These are phyloP conservation scores for Rostrohypoxylon terebratum DNA, from an alignment of 495 filamentous ascomycete species.

Conservation along the genomic window DNA sequence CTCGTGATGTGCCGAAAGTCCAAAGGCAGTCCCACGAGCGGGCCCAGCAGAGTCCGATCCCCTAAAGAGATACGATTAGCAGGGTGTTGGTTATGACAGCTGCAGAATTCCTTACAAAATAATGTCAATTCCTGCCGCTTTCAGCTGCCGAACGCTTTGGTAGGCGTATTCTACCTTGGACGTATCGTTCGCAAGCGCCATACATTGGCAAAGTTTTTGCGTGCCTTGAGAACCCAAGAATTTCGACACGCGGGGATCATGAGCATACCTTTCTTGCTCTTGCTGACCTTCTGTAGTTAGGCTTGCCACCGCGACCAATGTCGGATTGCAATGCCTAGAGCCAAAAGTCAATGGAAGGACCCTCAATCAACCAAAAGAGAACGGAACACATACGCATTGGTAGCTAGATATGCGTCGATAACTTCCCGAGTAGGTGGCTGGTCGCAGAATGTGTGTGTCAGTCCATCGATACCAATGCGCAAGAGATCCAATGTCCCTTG, in stretches of 20 bases:
- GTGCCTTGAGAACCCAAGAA: slow-evolving; percentile 5
- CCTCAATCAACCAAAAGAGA: background rate
- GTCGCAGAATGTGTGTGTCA: slow-evolving; percentile 37
- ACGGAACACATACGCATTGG: slow-evolving; percentile 28
- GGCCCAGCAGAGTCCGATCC: slow-evolving; percentile 41
- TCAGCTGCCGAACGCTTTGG: slow-evolving; percentile 29
- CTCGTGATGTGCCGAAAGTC: slow-evolving; percentile 32
- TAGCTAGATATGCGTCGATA: slow-evolving; percentile 29
- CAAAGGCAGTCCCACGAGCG: slow-evolving; percentile 30
- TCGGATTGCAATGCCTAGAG: slow-evolving; percentile 33
- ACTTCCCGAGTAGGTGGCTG: slow-evolving; percentile 25
- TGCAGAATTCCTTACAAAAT: slow-evolving; percentile 19
- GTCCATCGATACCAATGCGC: slow-evolving; percentile 26
- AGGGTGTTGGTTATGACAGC: background rate
- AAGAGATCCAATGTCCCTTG: slow-evolving; percentile 37
- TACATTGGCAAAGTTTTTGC: slow-evolving; percentile 20
- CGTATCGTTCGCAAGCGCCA: slow-evolving; percentile 12
- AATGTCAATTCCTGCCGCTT: slow-evolving; percentile 29
- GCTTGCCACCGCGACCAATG: slow-evolving; percentile 24
- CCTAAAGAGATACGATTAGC: background rate
- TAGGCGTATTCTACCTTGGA: slow-evolving; percentile 35
- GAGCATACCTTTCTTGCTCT: slow-evolving; percentile 23
- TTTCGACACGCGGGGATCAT: slow-evolving; percentile 29
- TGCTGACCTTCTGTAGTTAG: slow-evolving; percentile 26
- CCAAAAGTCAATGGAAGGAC: background rate